Evolutionary conservation across 192 early-diverging fungal genomes (phyloP).

Genomic region (Gonapodya sp.): DNA sequence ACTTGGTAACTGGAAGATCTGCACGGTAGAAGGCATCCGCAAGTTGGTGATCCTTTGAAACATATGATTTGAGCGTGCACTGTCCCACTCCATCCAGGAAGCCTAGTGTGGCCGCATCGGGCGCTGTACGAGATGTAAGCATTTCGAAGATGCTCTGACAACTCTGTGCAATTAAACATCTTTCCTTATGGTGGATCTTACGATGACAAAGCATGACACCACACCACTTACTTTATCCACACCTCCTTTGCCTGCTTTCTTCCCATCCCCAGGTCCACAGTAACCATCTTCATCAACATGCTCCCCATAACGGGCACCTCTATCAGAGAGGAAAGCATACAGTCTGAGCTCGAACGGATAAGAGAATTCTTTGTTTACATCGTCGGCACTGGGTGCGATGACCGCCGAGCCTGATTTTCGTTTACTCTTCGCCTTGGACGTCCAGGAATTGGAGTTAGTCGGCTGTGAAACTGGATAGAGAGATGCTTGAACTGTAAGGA

Average conservation of each 20-base stretch:
- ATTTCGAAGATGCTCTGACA: too few species aligned
- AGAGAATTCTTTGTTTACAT: background rate
- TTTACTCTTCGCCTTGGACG: background rate
- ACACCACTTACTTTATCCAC: background rate
- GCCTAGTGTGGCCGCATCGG: too few species aligned
- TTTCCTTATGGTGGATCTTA: too few species aligned
- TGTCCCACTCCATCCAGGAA: too few species aligned
- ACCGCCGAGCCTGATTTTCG: background rate
- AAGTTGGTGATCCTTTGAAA: background rate
- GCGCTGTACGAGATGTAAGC: too few species aligned
- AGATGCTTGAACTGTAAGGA: background rate
- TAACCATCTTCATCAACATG: background rate
- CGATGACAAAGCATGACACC: too few species aligned
- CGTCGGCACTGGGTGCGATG: background rate
- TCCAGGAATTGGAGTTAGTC: background rate
- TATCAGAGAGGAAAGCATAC: background rate
- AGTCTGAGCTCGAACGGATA: background rate
- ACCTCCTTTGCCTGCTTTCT: background rate
- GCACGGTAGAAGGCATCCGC: background rate
- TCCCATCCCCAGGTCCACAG: background rate
- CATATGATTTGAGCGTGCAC: too few species aligned
- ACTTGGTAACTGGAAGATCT: background rate
- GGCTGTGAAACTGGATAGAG: too few species aligned
- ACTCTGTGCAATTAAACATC: too few species aligned
- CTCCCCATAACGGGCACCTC: background rate